phyloP scores from a whole-genome alignment of 2,329 filamentous ascomycete genomes.

The Ascochyta rabiei region DNA sequence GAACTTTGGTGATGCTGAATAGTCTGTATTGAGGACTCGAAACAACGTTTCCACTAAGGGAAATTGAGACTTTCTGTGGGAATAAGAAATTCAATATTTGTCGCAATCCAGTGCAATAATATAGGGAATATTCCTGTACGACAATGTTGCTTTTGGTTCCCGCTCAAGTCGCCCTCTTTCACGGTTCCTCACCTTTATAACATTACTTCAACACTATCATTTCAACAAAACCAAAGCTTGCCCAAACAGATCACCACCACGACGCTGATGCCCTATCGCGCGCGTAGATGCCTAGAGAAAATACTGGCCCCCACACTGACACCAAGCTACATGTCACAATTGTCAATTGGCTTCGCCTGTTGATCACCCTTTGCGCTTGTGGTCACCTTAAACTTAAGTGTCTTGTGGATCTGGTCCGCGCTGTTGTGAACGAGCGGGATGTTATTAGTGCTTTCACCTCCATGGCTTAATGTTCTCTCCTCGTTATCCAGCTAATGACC shows the following conservation, averaged over 20 bases:
- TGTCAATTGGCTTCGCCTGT: slow-evolving; percentile 5
- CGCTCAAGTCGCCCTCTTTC: slow-evolving; percentile 6
- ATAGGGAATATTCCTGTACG: no score
- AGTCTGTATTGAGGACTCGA: slow-evolving; percentile 7
- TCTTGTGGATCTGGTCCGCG: slow-evolving; percentile 7
- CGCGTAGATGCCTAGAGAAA: slow-evolving; percentile 9
- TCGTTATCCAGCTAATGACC: slow-evolving; percentile 5
- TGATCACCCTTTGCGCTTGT: slow-evolving; percentile 6
- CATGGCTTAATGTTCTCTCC: slow-evolving; percentile 5
- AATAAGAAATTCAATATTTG: slow-evolving; percentile 8
- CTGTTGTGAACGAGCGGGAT: slow-evolving; percentile 4
- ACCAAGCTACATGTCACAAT: slow-evolving; percentile 12
- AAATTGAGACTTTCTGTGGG: slow-evolving; percentile 2
- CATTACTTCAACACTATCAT: slow-evolving; percentile 8
- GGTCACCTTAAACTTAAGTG: slow-evolving; percentile 6
- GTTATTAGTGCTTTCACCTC: slow-evolving; percentile 3
- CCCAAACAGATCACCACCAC: slow-evolving; percentile 6
- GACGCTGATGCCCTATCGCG: slow-evolving; percentile 2
- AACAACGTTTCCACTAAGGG: slow-evolving; percentile 1
- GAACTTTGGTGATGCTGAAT: slow-evolving; percentile 10
- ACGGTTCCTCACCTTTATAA: slow-evolving; percentile 2
- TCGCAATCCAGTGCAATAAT: no score
- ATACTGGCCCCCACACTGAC: slow-evolving; percentile 7
- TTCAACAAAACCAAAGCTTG: slow-evolving; percentile 8
- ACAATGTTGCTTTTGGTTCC: slow-evolving; percentile 8